Base-by-base conservation (phyloP, 768 basidiomycete genomes). In the Hypholoma fasciculare region DNA sequence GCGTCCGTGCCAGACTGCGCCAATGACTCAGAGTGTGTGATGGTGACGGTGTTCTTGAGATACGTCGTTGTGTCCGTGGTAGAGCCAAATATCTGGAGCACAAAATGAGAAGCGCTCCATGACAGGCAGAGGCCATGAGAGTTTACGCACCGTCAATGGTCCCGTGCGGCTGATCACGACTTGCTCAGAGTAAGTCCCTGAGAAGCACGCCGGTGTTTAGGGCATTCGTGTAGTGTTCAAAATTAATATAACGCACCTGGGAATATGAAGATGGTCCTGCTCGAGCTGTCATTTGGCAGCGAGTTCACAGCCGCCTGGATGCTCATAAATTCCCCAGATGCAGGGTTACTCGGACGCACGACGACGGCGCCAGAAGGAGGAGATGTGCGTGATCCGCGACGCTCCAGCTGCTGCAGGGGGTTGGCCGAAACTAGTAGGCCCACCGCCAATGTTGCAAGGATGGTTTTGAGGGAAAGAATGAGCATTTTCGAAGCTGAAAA, bases 151-250 rank as follows among this genome's bases (percentile, higher is more conserved):
- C 1, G 76, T 78, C 12, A 78, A 66, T 2, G 78, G 74, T 0
- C 80, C 79, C 0, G 67, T 52, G 38, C 80, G 76, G 4, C 74
- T 76, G 44, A 82, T 78, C 49, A 72, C 70, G 2, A 81, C 72
- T 56, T 79, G 79, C 48, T 76, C 80, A 30, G 62, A 68, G 57
- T 82, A 82, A 3, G 74, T 79, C 7, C 79, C 79, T 6, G 79
- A 9, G 7, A n/a, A 11, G 13, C 19, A 49, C 34, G 34, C 7
- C 26, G 7, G 30, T 23, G 30, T 13, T 46, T 7, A 23, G 27
- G 14, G 14, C 27, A 23, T 30, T 12, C 23, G 7, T 13, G 48
- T 5, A 14, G 39, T 2, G 50, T 14, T 9, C 48, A 20, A 27
- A 27, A 43, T n/a, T 34, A 20, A 36, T 36, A 43, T 34, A 16